A percentile compares a stretch with the other conserved stretches of the same genome.
Evolutionary conservation across 2,329 filamentous ascomycete genomes (phyloP).

Genomic region (Arthroderma sp.): DNA sequence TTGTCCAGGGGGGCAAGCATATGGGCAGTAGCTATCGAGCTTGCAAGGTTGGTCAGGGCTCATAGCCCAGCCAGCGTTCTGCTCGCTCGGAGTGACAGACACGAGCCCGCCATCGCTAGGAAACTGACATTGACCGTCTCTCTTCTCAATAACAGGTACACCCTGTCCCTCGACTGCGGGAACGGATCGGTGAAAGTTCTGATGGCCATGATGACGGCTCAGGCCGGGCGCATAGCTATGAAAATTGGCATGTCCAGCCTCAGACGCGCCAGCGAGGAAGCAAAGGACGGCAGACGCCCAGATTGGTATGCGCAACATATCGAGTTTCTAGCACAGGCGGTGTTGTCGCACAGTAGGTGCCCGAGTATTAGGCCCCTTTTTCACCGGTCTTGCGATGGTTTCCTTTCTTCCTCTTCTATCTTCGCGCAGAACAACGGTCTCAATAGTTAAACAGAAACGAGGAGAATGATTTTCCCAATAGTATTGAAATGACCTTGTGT

Average conservation of each 20-base stretch:
- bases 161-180: slow-evolving; percentile 13
- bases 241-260: slow-evolving; percentile 6
- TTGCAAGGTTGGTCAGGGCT: slow-evolving; percentile 60
- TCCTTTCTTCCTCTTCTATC: too few species aligned
- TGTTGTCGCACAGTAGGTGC: neutral
- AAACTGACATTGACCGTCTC: slow-evolving; percentile 49
- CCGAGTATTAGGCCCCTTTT: neutral
- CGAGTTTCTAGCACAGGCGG: neutral
- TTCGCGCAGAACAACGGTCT: neutral
- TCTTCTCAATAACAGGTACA: slow-evolving; percentile 38
- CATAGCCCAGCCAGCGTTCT: slow-evolving; percentile 69
- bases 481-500: neutral
- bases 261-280: neutral
- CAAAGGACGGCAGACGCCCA: slow-evolving; percentile 2
- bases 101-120: slow-evolving; percentile 56
- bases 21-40: slow-evolving; percentile 59
- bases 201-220: slow-evolving; percentile 17
- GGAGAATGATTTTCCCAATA: neutral
- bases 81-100: slow-evolving; percentile 48
- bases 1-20: slow-evolving; percentile 63
- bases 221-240: slow-evolving; percentile 13
- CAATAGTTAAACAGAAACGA: neutral
- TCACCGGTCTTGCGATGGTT: neutral
- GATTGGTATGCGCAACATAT: neutral
- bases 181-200: slow-evolving; percentile 15